These are phyloP conservation scores for Spathaspora gorwiae DNA, from an alignment of 805 yeast species.

Conservation along the genomic window DNA sequence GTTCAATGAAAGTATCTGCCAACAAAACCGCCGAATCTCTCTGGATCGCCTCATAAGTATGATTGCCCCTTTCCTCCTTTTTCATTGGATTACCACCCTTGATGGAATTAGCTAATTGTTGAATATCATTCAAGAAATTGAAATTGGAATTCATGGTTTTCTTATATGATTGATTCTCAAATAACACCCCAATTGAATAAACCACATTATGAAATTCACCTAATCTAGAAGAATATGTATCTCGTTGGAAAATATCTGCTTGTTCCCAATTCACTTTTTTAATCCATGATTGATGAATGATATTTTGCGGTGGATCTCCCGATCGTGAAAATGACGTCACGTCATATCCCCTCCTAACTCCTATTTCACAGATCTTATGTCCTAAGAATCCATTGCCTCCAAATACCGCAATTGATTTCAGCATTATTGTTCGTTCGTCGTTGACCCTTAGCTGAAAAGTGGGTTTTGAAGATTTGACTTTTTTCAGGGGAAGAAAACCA, in stretches of 20 bases:
- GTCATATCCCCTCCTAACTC: constrained; percentile 53
- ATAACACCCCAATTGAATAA: constrained; percentile 74
- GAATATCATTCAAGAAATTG: constrained; percentile 29
- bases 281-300: constrained; percentile 47
- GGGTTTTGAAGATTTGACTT: neutral
- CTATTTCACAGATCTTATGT: constrained; percentile 60
- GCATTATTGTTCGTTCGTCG: constrained; percentile 4
- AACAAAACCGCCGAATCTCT: constrained; percentile 62
- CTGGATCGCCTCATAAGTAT: constrained; percentile 61
- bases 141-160: constrained; percentile 40
- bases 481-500: neutral
- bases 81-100: constrained; percentile 63
- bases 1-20: constrained; percentile 49
- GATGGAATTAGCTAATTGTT: constrained; percentile 25
- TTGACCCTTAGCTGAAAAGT: neutral
- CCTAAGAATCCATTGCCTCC: constrained; percentile 91
- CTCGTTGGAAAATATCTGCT: constrained; percentile 66
- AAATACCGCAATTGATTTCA: constrained; percentile 52
- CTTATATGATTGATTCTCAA: constrained; percentile 71
- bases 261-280: constrained; percentile 57
- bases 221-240: constrained; percentile 47
- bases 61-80: constrained; percentile 27
- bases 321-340: constrained; percentile 70
- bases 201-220: constrained; percentile 61
- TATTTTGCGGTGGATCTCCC: constrained; percentile 39